Evolutionary conservation across 768 basidiomycete species (phyloP), one percentile per base, ranked within the genome.

Genomic region (Phlegmacium glaucopus): DNA sequence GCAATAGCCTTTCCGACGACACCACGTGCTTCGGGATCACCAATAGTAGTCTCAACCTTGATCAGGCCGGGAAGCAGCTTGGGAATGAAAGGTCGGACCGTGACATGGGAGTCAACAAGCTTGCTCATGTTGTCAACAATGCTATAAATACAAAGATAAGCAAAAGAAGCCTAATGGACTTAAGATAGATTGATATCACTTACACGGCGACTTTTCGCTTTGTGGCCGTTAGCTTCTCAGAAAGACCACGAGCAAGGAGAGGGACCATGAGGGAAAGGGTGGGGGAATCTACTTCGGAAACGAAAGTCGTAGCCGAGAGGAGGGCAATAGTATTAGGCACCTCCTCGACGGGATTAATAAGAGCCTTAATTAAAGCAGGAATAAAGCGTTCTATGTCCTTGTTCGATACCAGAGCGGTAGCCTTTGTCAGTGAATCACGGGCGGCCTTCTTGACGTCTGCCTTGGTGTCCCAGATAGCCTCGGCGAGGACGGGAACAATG

Each of bases 311-410:
- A 49, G 94, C 84, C 71, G 94, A 93, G 72, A 96, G 92, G 74
- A 95, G 88, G 53, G 80, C 79, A 61, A 97, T 90, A 62, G 94
- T 96, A 61, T 83, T 87, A 61, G 94, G 90, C 49, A 97, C 94
- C 83, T 99, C 96, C 77, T 99, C 95, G 55, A 96, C 93, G 61
- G 96, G 96, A 80, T 99, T 94, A 74, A 97, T 93, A 64, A 98
- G 78, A 67, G 92, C 87, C 70, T 95, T 93, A 71, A 97, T 94
- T 62, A 99, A 84, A 67, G 94, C 94, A 60, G 91, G 92, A 79
- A 98, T 92, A 76, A 89, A 96, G 72, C 83, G 84, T 82, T 90
- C 87, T 49, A 91, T 94, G 74, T 95, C 94, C 85, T 96, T 97
- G 87, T 97, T 97, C 58, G 93, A 93, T 56, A 96, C 82, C 56